Conservation (phyloP, 2,329 filamentous ascomycete genomes). For the Amylocarpus encephaloides region DNA sequence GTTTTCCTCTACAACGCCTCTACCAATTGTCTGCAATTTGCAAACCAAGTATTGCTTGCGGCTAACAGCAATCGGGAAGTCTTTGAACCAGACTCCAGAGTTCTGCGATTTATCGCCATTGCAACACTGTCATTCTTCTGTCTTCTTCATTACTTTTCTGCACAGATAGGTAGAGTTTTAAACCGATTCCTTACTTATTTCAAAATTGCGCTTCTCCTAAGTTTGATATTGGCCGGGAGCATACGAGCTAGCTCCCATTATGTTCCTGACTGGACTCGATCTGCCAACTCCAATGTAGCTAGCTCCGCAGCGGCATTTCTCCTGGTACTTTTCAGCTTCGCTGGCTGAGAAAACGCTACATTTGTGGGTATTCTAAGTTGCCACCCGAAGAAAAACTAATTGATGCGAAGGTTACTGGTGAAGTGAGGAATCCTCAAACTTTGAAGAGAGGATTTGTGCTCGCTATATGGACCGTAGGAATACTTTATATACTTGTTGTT, state of each 20-base stretch:
- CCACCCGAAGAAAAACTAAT: no score
- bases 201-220: conserved; percentile 4
- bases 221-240: neutral
- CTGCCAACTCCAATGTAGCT: neutral
- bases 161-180: neutral
- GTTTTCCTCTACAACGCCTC: conserved; percentile 25
- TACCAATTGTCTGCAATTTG: conserved; percentile 27
- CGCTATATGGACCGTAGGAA: conserved; percentile 1
- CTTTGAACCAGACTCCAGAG: conserved; percentile 18
- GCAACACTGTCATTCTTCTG: conserved; percentile 7
- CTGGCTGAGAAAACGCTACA: conserved; percentile 11
- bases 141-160: conserved; percentile 9
- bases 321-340: conserved; percentile 3
- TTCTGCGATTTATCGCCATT: conserved; percentile 27
- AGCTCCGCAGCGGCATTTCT: neutral
- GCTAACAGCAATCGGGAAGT: conserved; percentile 7
- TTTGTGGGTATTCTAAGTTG: no score
- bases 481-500: conserved; percentile 3
- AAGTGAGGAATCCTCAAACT: conserved; percentile 2
- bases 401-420: no score
- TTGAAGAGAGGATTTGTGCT: conserved; percentile 4
- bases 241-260: neutral
- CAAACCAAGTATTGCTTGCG: conserved; percentile 23
- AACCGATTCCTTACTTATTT: conserved; percentile 1
- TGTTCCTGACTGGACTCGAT: neutral